Conservation (phyloP, 768 basidiomycete genomes). For the Udeniomyces megalosporus region DNA sequence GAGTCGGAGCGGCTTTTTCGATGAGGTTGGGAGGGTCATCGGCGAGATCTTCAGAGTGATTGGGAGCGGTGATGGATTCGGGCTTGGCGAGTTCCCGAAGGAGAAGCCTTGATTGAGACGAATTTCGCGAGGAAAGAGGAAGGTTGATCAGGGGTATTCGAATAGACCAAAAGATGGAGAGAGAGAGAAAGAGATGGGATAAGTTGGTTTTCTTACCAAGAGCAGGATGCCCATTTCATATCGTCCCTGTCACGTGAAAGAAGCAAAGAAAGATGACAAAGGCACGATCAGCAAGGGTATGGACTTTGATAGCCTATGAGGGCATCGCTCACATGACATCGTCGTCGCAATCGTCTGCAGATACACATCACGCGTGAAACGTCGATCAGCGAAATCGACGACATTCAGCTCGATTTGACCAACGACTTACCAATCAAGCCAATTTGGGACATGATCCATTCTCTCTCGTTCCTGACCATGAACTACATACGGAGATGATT, state of each 20-base stretch:
- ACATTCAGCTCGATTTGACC: too few species aligned
- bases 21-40: constrained; percentile 16
- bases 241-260: constrained; percentile 51
- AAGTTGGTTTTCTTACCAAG: constrained; percentile 2
- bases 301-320: too few species aligned
- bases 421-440: not conserved
- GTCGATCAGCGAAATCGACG: too few species aligned
- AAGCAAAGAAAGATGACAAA: too few species aligned
- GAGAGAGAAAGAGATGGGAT: not conserved
- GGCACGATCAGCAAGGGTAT: too few species aligned
- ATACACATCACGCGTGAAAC: too few species aligned
- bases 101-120: constrained; percentile 32
- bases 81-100: constrained; percentile 44
- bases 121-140: not conserved
- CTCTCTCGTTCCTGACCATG: constrained; percentile 8
- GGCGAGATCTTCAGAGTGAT: not conserved
- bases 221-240: constrained; percentile 35
- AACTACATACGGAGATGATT: too few species aligned
- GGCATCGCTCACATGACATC: too few species aligned
- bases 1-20: constrained; percentile 16
- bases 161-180: not conserved
- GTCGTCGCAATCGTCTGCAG: constrained; percentile 34
- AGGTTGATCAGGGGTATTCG: constrained; percentile 17
- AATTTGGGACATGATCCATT: constrained; percentile 4
- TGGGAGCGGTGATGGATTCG: constrained; percentile 7